Evolutionary conservation across 805 yeast genomes (phyloP).

Genomic region (Starmerella floricola): DNA sequence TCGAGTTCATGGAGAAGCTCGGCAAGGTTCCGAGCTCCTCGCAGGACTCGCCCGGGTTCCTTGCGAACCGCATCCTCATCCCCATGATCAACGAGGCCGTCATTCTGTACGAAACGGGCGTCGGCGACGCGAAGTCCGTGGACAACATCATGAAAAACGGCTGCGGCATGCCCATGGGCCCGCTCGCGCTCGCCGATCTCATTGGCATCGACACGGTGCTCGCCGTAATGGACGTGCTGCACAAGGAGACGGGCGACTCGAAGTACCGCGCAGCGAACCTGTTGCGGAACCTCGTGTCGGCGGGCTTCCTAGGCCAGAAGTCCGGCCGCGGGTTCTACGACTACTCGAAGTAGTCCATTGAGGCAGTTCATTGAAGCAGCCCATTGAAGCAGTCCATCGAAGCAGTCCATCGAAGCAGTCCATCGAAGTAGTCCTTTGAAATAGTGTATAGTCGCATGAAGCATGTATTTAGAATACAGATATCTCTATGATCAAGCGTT

Average conservation of each 20-base stretch:
- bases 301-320: conserved; percentile 34
- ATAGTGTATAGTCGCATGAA: too few relatives aligned
- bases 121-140: conserved; percentile 33
- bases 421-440: too few relatives aligned
- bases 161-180: conserved; percentile 39
- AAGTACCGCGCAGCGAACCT: conserved; percentile 34
- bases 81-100: conserved; percentile 38
- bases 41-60: conserved; percentile 34
- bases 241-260: conserved; percentile 32
- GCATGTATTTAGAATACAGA: too few relatives aligned
- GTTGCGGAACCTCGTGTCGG: conserved; percentile 32
- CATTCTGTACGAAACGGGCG: conserved; percentile 31
- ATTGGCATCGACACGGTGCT: conserved; percentile 36
- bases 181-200: conserved; percentile 34
- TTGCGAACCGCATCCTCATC: conserved; percentile 34
- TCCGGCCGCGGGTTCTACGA: conserved; percentile 34
- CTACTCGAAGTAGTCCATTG: conserved; percentile 18
- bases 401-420: too few relatives aligned
- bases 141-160: conserved; percentile 37
- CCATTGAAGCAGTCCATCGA: too few relatives aligned
- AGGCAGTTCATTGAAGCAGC: too few relatives aligned
- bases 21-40: conserved; percentile 32
- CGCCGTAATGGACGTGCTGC: conserved; percentile 33
- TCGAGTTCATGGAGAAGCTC: conserved; percentile 28
- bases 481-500: too few relatives aligned